Base-by-base conservation (phyloP, 2,329 filamentous ascomycete species). In the Cladophialophora carrionii region DNA sequence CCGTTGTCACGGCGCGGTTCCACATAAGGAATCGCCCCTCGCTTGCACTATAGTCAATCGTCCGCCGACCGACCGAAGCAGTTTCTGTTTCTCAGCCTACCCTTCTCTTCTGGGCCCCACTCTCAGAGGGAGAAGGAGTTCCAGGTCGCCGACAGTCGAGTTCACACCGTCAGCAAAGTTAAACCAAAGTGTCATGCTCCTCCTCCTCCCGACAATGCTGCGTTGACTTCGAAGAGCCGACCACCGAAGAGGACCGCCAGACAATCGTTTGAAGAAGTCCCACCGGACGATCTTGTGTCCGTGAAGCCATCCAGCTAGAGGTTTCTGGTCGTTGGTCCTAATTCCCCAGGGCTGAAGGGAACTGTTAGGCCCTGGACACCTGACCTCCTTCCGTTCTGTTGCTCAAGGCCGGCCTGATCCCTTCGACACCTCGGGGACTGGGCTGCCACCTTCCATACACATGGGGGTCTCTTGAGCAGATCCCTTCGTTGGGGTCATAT, bases 71-170 rank as follows among this genome's bases (percentile, higher is more conserved):
- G 29, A n/a, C 32, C 7, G 48, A 43, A 49, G 26, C 31, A 61
- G 24, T 62, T 62, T 52, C 29, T 62, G 12, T 62, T 62, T 20
- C 37, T 62, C 5, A 62, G 57, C 26, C 61, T 57, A 6, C 57
- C 61, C 29, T 43, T 57, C 10, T 41, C 61, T 37, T 51, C 37
- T 41, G 31, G 22, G 12, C 41, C 61, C 43, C 61, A 29, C n/a
- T 57, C 61, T 12, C 61, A 62, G 61, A 37, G 61, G 37, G 61
- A 62, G 52, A 62, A 41, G 29, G 61, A 62, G 37, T 53, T 62
- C 31, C 61, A 62, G 32, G 61, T 57, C n/a, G 61, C 61, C 31
- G 53, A 57, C n/a, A 53, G 61, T 37, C 43, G 54, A 52, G 52
- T 53, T 24, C 61, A 62, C 22, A 53, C 61, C 12, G 61, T 53